Evolutionary conservation across 768 basidiomycete genomes (phyloP), one percentile per base, ranked within the genome.

Genomic region (Sistotremastrum niveocremeum): DNA sequence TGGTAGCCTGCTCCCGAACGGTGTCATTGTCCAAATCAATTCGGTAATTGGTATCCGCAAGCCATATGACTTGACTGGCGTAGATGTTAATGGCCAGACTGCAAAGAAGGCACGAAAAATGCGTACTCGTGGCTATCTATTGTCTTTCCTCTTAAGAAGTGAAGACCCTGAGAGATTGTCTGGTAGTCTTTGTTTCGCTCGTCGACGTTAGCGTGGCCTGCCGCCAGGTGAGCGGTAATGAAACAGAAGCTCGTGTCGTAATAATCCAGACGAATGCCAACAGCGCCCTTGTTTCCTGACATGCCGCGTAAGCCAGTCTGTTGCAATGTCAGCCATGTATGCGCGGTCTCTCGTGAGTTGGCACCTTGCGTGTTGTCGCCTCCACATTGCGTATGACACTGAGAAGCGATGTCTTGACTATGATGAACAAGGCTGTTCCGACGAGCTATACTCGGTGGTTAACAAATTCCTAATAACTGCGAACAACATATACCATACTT

Each of bases 251-350:
- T 84, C 6, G 93, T 86, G 57, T 93, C 90, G 52, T 85, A 73
- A 55, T 87, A 88, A 31, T 98, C 86, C 43, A 99, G 67, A 8
- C 95, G 81, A 51, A 99, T 88, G 5, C 83, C 91, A 8, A 94
- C 86, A 2, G 90, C 95, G 12, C 95, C 95, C 66, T 99, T 94
- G 66, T 94, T 94, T 31, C 91, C 95, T 1, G 90, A 90, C 77
- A 98, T 90, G 8, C 95, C 95, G 34, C 83, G 74, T 37, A 87
- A 67, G 37, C 84, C 85, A n/a, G 86, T 88, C 85, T 88, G 49
- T 40, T 29, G 29, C 7, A 34, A 7, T 36, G 12, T 8, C 40
- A 45, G 29, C 12, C 6, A n/a, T 20, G 31, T 55, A 34, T 56
- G 36, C 7, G 6, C 12, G 28, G 33, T 34, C 37, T 43, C 12